phyloP scores from a whole-genome alignment of 2,329 filamentous ascomycete species.

The Alternaria rosae region DNA sequence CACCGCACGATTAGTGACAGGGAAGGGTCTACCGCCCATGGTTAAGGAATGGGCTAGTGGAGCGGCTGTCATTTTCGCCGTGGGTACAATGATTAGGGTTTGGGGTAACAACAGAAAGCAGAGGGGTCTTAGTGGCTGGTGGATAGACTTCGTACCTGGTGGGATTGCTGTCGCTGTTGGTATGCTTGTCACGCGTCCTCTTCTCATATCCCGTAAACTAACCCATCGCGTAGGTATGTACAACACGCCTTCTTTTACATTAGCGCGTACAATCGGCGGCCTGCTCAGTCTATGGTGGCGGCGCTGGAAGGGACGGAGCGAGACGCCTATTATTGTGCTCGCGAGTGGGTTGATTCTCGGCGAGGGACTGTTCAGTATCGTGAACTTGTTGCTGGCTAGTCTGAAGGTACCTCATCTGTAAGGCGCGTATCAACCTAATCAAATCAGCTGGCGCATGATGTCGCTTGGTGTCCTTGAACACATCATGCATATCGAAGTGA shows the following conservation, averaged over 20 bases:
- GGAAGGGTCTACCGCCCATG: conserved; percentile 84
- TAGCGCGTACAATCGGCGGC: conserved; percentile 86
- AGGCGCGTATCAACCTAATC: background rate
- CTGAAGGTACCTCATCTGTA: conserved; percentile 65
- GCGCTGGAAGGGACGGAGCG: conserved; percentile 53
- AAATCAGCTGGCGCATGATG: background rate
- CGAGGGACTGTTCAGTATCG: conserved; percentile 78
- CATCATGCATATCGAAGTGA: background rate
- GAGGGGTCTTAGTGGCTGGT: conserved; percentile 55
- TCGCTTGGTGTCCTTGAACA: background rate
- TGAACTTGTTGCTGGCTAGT: conserved; percentile 85
- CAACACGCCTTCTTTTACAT: conserved; percentile 93
- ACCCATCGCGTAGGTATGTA: conserved; percentile 75
- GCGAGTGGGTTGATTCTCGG: conserved; percentile 84
- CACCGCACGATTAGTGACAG: conserved; percentile 90
- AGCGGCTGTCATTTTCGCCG: conserved; percentile 76
- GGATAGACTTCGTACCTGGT: conserved; percentile 82
- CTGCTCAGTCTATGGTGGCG: conserved; percentile 15
- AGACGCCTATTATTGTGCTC: conserved; percentile 86
- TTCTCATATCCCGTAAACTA: background rate
- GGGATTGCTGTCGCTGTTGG: conserved; percentile 95
- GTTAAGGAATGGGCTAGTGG: conserved; percentile 80
- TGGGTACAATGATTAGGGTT: conserved; percentile 72
- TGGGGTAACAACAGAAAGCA: conserved; percentile 43
- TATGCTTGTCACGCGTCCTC: conserved; percentile 50